phyloP scores from a whole-genome alignment of 2,329 filamentous ascomycete species.

The Apiospora kogelbergensis region DNA sequence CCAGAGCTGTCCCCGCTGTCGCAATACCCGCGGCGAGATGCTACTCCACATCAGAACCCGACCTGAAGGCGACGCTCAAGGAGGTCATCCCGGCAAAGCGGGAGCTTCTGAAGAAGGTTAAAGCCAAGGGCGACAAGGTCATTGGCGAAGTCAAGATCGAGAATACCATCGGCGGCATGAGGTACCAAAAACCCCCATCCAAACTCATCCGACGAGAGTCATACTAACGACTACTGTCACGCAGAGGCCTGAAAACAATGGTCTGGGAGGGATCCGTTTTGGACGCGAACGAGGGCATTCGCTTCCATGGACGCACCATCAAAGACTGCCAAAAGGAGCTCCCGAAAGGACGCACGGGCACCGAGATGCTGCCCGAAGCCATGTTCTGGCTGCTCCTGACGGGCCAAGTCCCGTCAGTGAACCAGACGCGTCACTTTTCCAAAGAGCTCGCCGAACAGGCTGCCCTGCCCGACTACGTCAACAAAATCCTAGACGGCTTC shows the following conservation, averaged over 20 bases:
- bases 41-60: slow-evolving; percentile 79
- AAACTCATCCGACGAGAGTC: slow-evolving; percentile 18
- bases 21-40: slow-evolving; percentile 43
- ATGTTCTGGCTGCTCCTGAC: slow-evolving; percentile 99
- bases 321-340: slow-evolving; percentile 95
- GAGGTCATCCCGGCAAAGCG: slow-evolving; percentile 87
- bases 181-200: slow-evolving; percentile 33
- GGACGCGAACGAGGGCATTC: slow-evolving; percentile 94
- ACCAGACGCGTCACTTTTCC: slow-evolving; percentile 80
- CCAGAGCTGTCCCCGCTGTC: slow-evolving; percentile 28
- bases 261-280: slow-evolving; percentile 98
- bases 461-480: slow-evolving; percentile 77
- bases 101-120: slow-evolving; percentile 91
- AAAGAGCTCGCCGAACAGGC: slow-evolving; percentile 86
- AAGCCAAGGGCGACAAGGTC: slow-evolving; percentile 76
- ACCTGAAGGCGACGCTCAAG: slow-evolving; percentile 84
- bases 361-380: slow-evolving; percentile 96
- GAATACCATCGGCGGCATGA: slow-evolving; percentile 95
- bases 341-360: slow-evolving; percentile 87
- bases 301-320: slow-evolving; percentile 97
- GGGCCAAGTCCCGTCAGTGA: slow-evolving; percentile 80
- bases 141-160: slow-evolving; percentile 93
- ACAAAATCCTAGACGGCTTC: slow-evolving; percentile 86
- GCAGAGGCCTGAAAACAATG: slow-evolving; percentile 85
- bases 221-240: slow-evolving; percentile 29